These are phyloP conservation scores for Pharus latifolius DNA, from an alignment of 176 grass and related monocot genomes.

Conservation along the genomic window DNA sequence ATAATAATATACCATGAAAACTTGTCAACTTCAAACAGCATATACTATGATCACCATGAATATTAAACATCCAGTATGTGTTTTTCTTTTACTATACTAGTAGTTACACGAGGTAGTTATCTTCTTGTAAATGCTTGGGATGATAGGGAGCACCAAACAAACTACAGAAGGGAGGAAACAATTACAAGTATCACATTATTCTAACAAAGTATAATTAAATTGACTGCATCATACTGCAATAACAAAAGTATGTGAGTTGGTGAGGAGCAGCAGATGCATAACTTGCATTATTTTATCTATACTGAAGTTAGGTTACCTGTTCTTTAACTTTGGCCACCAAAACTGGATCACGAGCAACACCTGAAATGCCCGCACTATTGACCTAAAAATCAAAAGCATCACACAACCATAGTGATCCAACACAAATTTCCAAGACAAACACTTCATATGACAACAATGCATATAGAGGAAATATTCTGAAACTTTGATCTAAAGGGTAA, in stretches of 20 bases:
- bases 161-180: not conserved
- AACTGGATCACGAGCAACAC: conserved; percentile 30
- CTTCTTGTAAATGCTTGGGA: not conserved
- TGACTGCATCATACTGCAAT: not conserved
- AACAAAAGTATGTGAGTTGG: not conserved
- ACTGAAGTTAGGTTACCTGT: conserved; percentile 3
- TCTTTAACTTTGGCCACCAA: conserved; percentile 29
- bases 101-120: not conserved
- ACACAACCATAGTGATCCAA: not conserved
- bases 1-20: too few species aligned
- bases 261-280: not conserved
- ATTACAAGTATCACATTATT: too few species aligned
- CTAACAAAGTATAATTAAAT: not conserved
- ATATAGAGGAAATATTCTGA: not conserved
- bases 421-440: not conserved
- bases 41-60: too few species aligned
- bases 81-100: too few species aligned
- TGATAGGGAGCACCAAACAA: not conserved
- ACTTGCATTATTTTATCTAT: not conserved
- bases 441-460: not conserved
- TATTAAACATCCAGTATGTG: too few species aligned
- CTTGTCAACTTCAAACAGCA: not conserved
- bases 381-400: conserved; percentile 21
- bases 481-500: not conserved
- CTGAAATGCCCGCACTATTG: conserved; percentile 56